Evolutionary conservation across 1,284 basidiomycete genomes (phyloP), one percentile per base, ranked within the genome.

Genomic region (Hypsizygus ulmarius): DNA sequence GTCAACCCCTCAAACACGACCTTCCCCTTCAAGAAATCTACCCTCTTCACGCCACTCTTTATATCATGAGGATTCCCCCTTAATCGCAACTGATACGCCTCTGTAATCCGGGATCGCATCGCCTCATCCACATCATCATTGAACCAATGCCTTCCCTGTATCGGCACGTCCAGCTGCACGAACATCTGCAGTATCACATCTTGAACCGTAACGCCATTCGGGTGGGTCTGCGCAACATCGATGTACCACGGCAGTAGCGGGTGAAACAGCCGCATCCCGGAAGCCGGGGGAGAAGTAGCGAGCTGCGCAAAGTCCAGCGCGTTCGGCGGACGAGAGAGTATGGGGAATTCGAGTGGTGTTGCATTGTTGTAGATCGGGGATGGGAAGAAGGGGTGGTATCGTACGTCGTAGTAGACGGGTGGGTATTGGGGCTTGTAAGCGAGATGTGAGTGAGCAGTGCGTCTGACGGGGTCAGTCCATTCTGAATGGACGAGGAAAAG

Each of bases 1-100:
- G n/a, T n/a, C 42, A 69, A 57, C 9, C 67, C 67, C 32, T 62
- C 51, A 50, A 67, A 64, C 37, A 59, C 49, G 29, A 59, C 60
- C 41, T 58, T 53, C 5, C 58, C 58, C 29, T 59, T 60, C 50
- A 69, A 56, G 51, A 61, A 69, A 49, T 69, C 67, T 1, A 69
- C 60, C 52, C 59, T 57, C 57, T 53, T 58, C 9, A 69, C 60
- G 8, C 67, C 67, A 14, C 44, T 28, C n/a, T 15, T 39, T 2
- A 53, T 41, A 25, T 52, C 50, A 15, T 30, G 29, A 19, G 27
- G 29, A 39, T 47, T 30, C 12, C 46, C 45, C 3, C 25, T 42
- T 18, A 50, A 49, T 18, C 60, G 39, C 5, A 46, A 30, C 18
- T 48, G 21, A 18, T 52, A 60, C 16, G 48, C 51, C 11, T 29